A percentile compares a stretch with the other conserved stretches of the same genome.
These are phyloP conservation scores for Ophiostoma australiae DNA, from an alignment of 2,329 filamentous ascomycete species.

Conservation along the genomic window DNA sequence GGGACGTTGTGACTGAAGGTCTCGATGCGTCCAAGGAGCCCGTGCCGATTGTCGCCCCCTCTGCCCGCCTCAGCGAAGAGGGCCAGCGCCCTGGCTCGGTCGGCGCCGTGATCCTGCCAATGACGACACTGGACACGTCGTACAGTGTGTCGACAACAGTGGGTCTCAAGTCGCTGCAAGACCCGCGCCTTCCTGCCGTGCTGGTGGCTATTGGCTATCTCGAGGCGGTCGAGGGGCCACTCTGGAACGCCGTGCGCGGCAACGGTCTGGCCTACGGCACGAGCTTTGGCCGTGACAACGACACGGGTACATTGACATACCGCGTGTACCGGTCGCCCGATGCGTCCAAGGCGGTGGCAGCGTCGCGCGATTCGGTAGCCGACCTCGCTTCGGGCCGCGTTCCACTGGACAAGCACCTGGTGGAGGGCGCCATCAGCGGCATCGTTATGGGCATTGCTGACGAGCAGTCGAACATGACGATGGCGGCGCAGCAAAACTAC, in stretches of 20 bases:
- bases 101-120: constrained; percentile 74
- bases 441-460: constrained; percentile 85
- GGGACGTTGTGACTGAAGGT: constrained; percentile 58
- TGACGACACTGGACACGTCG: constrained; percentile 88
- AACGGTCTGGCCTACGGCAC: constrained; percentile 90
- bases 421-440: constrained; percentile 85
- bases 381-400: constrained; percentile 67
- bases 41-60: constrained; percentile 64
- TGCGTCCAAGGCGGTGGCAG: constrained; percentile 76
- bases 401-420: constrained; percentile 70
- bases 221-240: constrained; percentile 85
- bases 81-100: constrained; percentile 70
- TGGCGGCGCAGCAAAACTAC: constrained; percentile 78
- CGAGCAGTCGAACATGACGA: constrained; percentile 78
- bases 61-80: constrained; percentile 66
- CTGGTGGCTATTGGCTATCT: constrained; percentile 88
- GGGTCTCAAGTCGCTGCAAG: constrained; percentile 68
- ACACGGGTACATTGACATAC: constrained; percentile 76
- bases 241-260: constrained; percentile 90
- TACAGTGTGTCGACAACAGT: constrained; percentile 72
- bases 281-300: constrained; percentile 69
- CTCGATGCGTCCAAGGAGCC: constrained; percentile 49
- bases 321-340: constrained; percentile 87
- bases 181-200: constrained; percentile 74
- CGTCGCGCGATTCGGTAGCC: constrained; percentile 68